Percentiles rank a stretch among this genome's conserved stretches.
Conservation (phyloP, 495 filamentous ascomycete species). For the Staphylotrichum tortipilum region DNA sequence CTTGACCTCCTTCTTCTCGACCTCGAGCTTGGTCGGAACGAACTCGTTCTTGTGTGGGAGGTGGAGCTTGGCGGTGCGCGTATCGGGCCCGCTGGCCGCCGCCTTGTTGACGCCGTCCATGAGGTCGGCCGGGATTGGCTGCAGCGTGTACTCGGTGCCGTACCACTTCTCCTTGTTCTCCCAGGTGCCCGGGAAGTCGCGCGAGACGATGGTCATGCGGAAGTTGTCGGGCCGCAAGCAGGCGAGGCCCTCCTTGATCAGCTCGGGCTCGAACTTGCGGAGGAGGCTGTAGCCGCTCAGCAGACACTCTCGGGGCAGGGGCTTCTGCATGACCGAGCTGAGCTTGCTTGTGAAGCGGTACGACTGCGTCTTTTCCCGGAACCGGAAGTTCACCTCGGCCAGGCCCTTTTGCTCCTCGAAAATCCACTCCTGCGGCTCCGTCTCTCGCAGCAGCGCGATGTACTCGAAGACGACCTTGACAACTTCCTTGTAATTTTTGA, state of each 20-base stretch:
- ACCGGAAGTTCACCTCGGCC: conserved; percentile 87
- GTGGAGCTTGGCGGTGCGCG: conserved; percentile 63
- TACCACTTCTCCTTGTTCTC: conserved; percentile 95
- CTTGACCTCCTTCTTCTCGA: conserved; percentile 82
- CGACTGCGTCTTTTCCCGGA: conserved; percentile 84
- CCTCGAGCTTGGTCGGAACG: conserved; percentile 85
- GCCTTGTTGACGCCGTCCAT: conserved; percentile 60
- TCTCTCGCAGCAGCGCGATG: conserved; percentile 74
- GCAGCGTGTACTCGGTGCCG: conserved; percentile 82
- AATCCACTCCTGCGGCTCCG: conserved; percentile 83
- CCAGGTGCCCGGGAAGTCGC: conserved; percentile 76
- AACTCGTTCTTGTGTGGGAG: conserved; percentile 94
- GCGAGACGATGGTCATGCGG: conserved; percentile 68
- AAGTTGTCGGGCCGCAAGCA: conserved; percentile 86
- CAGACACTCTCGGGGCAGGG: conserved; percentile 74
- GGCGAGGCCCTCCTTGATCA: conserved; percentile 65
- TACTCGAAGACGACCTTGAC: conserved; percentile 90
- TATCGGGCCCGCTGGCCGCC: conserved; percentile 43
- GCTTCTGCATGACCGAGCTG: conserved; percentile 81
- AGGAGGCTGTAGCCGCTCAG: conserved; percentile 64
- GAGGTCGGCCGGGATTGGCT: conserved; percentile 73
- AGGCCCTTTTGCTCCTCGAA: conserved; percentile 83
- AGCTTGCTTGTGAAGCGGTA: conserved; percentile 78
- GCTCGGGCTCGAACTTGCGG: conserved; percentile 65
- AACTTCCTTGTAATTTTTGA: conserved; percentile 78